Evolutionary conservation across 148 eudicot genomes (phyloP).

Genomic region (Bassia scoparia): DNA sequence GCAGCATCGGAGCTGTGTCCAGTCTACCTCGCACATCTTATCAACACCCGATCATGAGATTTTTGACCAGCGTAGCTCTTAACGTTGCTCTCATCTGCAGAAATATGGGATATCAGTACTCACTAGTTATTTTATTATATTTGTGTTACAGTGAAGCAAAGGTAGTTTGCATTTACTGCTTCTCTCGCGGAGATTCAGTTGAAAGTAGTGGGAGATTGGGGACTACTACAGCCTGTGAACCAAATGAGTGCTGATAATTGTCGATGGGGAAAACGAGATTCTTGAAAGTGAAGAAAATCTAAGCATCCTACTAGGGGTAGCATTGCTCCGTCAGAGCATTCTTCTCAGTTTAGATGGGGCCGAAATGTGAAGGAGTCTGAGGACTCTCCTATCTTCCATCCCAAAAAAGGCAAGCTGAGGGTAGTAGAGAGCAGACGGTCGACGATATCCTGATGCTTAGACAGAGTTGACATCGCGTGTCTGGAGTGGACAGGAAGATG

Average conservation of each 20-base stretch:
- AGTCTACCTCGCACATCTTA: conserved; percentile 73
- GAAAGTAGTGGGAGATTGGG: conserved; percentile 89
- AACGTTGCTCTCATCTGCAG: background rate
- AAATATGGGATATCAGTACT: conserved; percentile 5
- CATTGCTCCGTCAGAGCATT: conserved; percentile 52
- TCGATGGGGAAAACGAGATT: conserved; percentile 67
- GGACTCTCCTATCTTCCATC: conserved; percentile 56
- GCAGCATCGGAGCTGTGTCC: conserved; percentile 65
- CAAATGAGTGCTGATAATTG: conserved; percentile 92
- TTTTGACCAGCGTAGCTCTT: conserved; percentile 56
- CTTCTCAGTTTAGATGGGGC: conserved; percentile 49
- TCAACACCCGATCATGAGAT: conserved; percentile 62
- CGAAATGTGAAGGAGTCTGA: conserved; percentile 51
- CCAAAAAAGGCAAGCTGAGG: conserved; percentile 71
- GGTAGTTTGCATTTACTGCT: conserved; percentile 76
- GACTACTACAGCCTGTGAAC: conserved; percentile 58
- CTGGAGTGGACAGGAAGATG: conserved; percentile 46
- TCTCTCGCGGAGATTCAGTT: conserved; percentile 90
- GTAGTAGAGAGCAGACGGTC: conserved; percentile 71
- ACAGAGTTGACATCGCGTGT: conserved; percentile 47
- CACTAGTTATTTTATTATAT: conserved; percentile 1
- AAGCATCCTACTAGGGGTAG: conserved; percentile 38
- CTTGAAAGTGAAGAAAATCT: conserved; percentile 47
- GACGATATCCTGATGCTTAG: conserved; percentile 62
- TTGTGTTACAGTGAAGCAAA: conserved; percentile 66